Evolutionary conservation across 148 eudicot genomes (phyloP), one percentile per base, ranked within the genome.

Genomic region (Camellia sinensis): DNA sequence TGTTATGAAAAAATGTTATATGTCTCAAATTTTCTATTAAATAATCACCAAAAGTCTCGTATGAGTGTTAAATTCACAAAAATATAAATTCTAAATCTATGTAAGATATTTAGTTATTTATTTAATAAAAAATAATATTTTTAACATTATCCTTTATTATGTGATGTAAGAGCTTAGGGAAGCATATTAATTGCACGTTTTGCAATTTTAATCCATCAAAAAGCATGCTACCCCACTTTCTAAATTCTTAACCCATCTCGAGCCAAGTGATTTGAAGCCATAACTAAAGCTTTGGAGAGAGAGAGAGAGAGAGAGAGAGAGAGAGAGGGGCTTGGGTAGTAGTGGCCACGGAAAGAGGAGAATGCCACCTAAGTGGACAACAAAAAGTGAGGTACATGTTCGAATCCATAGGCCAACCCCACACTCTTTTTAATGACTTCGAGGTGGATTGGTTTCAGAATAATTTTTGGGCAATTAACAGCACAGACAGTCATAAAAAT

Each of bases 301-400:
- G 66, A 74, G 57, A 46, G 46, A 14, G 3, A 64, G 29, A 71
- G n/a, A 71, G 2, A 73, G 45, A 10, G 41, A 0, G 43, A 1
- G 48, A 2, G 43, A 0, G 11, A 19, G 74, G 12, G 82, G 83
- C 61, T 70, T 80, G 76, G 79, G 43, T 81, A 12, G 13, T 41
- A 53, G 13, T 41, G 41, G 48, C 71, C 82, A 70, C 52, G 57
- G 78, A 78, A 81, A 82, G 80, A 71, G 77, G 83, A 82, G 71
- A 68, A 75, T 82, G 77, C 85, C 87, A 82, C 80, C 82, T 18
- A 77, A 80, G 63, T 84, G 71, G 78, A 84, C 82, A 84, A 22
- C 81, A 82, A 53, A 21, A 53, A 83, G 74, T 80, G 60, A 41
- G 48, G 29, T 59, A 29, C 41, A 8, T 74, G 73, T 64, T 78